Conservation (phyloP, 805 yeast species). For the Candida schatavii region DNA sequence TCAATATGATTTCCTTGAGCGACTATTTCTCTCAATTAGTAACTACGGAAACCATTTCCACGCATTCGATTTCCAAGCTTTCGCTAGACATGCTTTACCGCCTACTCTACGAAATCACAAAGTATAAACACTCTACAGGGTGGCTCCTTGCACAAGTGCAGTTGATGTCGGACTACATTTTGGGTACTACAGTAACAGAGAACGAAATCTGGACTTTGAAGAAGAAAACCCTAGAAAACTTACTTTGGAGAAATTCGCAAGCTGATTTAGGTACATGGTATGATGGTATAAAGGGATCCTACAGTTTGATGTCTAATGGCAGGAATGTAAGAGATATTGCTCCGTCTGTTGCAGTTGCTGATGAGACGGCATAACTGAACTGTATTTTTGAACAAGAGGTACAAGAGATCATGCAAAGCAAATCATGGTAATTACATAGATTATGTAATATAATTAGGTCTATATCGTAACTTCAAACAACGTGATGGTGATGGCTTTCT, state of each 20-base stretch:
- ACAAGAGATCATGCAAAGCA: no score
- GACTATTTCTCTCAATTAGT: constrained; percentile 14
- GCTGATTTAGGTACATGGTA: constrained; percentile 21
- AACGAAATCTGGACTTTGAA: constrained; percentile 25
- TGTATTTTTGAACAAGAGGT: no score
- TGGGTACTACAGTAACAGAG: constrained; percentile 16
- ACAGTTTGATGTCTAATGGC: constrained; percentile 24
- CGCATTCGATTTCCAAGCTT: constrained; percentile 10
- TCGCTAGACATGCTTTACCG: constrained; percentile 21
- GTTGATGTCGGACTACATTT: constrained; percentile 19
- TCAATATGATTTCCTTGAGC: constrained; percentile 20
- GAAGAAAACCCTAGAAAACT: constrained; percentile 20
- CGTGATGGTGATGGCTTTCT: no score
- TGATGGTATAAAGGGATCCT: constrained; percentile 15
- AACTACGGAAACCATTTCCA: constrained; percentile 9
- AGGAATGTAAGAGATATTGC: constrained; percentile 13
- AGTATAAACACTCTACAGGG: constrained; percentile 14
- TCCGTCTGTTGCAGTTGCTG: constrained; percentile 24
- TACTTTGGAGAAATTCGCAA: constrained; percentile 12
- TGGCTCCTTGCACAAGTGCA: constrained; percentile 25
- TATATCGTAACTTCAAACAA: no score
- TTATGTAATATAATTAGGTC: no score
- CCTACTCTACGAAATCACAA: constrained; percentile 20
- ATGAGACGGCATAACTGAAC: constrained; percentile 17
- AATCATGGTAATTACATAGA: no score